A percentile compares a stretch with the other conserved stretches of the same genome.
These are phyloP conservation scores for Syncephalastrum racemosum DNA, from an alignment of 371 early-diverging fungal genomes.

Conservation along the genomic window DNA sequence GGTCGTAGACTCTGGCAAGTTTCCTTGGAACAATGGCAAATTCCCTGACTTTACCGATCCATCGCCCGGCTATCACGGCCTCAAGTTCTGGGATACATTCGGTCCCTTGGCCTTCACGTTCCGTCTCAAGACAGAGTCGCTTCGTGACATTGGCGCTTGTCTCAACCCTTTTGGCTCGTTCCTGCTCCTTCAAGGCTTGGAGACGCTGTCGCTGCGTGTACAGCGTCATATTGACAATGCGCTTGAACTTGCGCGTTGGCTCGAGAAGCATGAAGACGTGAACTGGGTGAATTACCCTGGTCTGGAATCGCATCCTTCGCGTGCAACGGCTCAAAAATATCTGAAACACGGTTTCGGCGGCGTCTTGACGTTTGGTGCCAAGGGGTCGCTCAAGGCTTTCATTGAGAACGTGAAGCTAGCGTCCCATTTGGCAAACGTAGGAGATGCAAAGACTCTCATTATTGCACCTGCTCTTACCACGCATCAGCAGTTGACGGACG, in stretches of 20 bases:
- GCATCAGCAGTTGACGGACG: slow-evolving; percentile 81
- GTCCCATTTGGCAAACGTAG: slow-evolving; percentile 88
- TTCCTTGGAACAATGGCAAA: slow-evolving; percentile 85
- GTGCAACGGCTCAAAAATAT: slow-evolving; percentile 76
- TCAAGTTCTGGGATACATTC: slow-evolving; percentile 84
- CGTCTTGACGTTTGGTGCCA: slow-evolving; percentile 83
- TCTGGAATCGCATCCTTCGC: slow-evolving; percentile 69
- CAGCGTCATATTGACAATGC: slow-evolving; percentile 83
- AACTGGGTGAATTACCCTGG: slow-evolving; percentile 85
- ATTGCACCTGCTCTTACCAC: slow-evolving; percentile 86
- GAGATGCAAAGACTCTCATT: slow-evolving; percentile 85
- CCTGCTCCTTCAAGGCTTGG: slow-evolving; percentile 80
- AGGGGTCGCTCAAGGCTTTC: slow-evolving; percentile 60
- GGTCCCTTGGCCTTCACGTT: slow-evolving; percentile 69
- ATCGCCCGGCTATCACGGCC: slow-evolving; percentile 80
- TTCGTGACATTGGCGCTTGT: slow-evolving; percentile 84
- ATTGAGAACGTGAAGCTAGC: slow-evolving; percentile 75
- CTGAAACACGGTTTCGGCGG: slow-evolving; percentile 79
- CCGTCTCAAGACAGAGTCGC: slow-evolving; percentile 76
- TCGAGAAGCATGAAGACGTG: slow-evolving; percentile 69
- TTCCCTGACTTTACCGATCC: slow-evolving; percentile 89
- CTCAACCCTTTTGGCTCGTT: slow-evolving; percentile 87
- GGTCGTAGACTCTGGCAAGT: slow-evolving; percentile 78
- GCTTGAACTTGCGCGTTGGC: slow-evolving; percentile 76
- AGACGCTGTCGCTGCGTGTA: slow-evolving; percentile 87